Evolutionary conservation across 23 red algal species (phyloP).

Genomic region (Chondrus crispus): DNA sequence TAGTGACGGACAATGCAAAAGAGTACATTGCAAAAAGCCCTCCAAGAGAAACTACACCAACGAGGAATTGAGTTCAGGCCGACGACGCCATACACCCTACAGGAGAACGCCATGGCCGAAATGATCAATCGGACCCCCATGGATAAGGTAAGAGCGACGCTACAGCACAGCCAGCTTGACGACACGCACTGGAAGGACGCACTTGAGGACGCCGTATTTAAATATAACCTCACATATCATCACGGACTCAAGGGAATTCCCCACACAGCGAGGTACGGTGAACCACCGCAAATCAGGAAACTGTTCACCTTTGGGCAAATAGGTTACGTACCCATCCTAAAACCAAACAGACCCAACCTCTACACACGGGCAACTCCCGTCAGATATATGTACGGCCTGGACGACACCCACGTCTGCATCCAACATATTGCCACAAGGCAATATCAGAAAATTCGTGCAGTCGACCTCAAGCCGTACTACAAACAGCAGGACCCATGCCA

Average conservation of each 20-base stretch:
- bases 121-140: background rate
- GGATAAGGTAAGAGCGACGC: background rate
- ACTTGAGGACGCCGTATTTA: background rate
- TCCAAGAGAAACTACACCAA: background rate
- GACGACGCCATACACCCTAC: background rate
- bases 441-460: background rate
- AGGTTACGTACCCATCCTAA: too few species aligned
- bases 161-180: background rate
- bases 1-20: conserved; percentile 35
- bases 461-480: background rate
- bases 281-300: too few species aligned
- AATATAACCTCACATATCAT: background rate
- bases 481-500: background rate
- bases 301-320: too few species aligned
- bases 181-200: background rate
- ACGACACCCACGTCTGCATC: background rate
- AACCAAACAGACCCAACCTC: too few species aligned
- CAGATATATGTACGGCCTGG: background rate
- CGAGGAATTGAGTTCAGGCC: background rate
- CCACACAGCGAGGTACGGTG: too few species aligned
- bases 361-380: background rate
- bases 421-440: background rate
- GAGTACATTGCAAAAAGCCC: background rate
- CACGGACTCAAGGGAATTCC: too few species aligned
- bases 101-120: background rate